These are phyloP conservation scores for Cladophialophora psammophila DNA, from an alignment of 2,329 filamentous ascomycete species.

Conservation along the genomic window DNA sequence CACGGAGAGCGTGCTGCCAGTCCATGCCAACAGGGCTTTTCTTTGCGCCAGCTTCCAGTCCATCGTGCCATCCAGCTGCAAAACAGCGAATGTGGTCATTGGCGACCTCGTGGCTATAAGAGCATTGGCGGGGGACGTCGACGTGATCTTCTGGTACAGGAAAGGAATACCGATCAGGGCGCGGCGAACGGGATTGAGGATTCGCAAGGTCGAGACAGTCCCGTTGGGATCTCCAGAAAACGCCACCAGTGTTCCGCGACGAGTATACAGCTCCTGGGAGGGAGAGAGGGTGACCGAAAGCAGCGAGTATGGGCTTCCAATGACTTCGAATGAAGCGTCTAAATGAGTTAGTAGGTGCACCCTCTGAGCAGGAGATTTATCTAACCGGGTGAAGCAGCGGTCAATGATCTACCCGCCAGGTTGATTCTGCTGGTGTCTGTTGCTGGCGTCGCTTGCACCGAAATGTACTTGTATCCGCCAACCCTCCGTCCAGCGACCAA, in stretches of 20 bases:
- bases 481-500: slow-evolving; percentile 38
- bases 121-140: slow-evolving; percentile 85
- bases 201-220: slow-evolving; percentile 80
- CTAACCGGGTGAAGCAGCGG: slow-evolving; percentile 53
- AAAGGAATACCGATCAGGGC: slow-evolving; percentile 87
- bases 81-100: slow-evolving; percentile 82
- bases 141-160: slow-evolving; percentile 73
- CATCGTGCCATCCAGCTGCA: slow-evolving; percentile 89
- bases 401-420: slow-evolving; percentile 50
- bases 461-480: slow-evolving; percentile 48
- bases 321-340: slow-evolving; percentile 95
- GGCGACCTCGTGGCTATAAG: slow-evolving; percentile 87
- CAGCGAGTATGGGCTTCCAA: slow-evolving; percentile 90
- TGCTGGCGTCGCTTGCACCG: slow-evolving; percentile 54
- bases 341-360: slow-evolving; percentile 25
- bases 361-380: not conserved
- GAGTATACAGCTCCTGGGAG: slow-evolving; percentile 91
- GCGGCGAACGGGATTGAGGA: slow-evolving; percentile 83
- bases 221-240: slow-evolving; percentile 80
- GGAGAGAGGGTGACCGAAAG: slow-evolving; percentile 92
- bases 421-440: slow-evolving; percentile 45
- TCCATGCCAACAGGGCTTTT: slow-evolving; percentile 93
- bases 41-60: slow-evolving; percentile 95
- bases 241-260: slow-evolving; percentile 84
- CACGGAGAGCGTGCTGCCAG: slow-evolving; percentile 81